phyloP scores from a whole-genome alignment of 108 stramenopile species.

The Cylindrotheca closterium region DNA sequence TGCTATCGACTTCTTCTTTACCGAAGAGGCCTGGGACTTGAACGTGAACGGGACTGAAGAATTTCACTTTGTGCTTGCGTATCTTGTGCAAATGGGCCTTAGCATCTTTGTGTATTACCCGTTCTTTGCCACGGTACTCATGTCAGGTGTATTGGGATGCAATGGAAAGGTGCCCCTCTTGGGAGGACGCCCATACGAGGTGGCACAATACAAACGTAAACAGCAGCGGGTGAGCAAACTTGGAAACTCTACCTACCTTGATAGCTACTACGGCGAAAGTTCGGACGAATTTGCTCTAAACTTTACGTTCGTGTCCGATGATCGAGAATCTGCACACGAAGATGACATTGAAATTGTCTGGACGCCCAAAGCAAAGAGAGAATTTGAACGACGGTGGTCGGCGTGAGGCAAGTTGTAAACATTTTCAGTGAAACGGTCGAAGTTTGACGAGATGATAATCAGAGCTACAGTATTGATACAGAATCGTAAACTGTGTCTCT shows the following conservation, averaged over 20 bases:
- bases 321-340: not conserved
- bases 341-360: not conserved
- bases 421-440: no score
- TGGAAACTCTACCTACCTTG: not conserved
- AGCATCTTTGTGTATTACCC: slow-evolving; percentile 72
- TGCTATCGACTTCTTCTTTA: slow-evolving; percentile 11
- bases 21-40: slow-evolving; percentile 17
- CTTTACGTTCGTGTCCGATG: not conserved
- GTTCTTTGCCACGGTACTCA: slow-evolving; percentile 54
- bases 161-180: slow-evolving; percentile 30
- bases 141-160: slow-evolving; percentile 29
- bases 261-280: not conserved
- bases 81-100: slow-evolving; percentile 61
- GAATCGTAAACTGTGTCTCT: no score
- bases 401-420: no score
- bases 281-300: not conserved
- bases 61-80: slow-evolving; percentile 67
- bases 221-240: not conserved
- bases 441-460: no score
- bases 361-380: not conserved
- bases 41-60: slow-evolving; percentile 31
- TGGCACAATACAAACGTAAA: slow-evolving; percentile 1
- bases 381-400: no score
- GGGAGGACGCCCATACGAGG: slow-evolving; percentile 37
- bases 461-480: no score